Base-by-base conservation (phyloP, 441 rosid genomes). In the Arabidopsis hybrid region DNA sequence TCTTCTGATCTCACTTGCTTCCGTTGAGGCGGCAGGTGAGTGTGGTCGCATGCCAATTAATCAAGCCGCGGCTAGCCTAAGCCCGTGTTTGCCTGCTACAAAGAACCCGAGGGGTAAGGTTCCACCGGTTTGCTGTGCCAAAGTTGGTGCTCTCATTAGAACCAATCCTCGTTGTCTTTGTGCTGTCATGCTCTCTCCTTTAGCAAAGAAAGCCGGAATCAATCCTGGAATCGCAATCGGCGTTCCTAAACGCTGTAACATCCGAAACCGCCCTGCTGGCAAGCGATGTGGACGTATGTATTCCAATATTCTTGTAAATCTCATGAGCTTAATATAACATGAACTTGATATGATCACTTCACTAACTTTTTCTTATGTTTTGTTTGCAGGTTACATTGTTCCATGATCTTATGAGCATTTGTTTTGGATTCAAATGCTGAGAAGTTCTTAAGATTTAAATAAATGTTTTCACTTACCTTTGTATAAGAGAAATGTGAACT, bases 191-290 rank as follows among this genome's bases (percentile, higher is more conserved):
- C 69, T 93, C 65, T 93, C 98, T 10, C 97, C 97, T 50, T 53
- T 87, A 81, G 91, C 98, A 7, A 91, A 85, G 81, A 83, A 82
- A 29, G 92, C 91, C 0, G 91, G 97, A 55, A 89, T 93, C 75
- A 89, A 79, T 42, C 95, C 92, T 16, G 94, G 82, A 12, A 75
- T 85, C 67, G 98, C 96, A 18, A 83, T 93, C 68, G 71, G 85
- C n/a, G 78, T 93, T 51, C 98, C 98, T 0, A 91, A 91, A 72
- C 82, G 95, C 31, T 93, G 98, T 90, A 88, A 84, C 81, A 89
- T 93, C 40, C 83, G 70, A 74, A 89, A 87, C 67, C 85, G 97
- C 60, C 86, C 82, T 0, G 82, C 66, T 40, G 97, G 97, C 59
- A 91, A 89, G 63, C 84, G 91, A 74, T 93, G 97, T 73, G 97